Conservation (phyloP, 1,284 basidiomycete species). For the Sphaerobolus stellatus region DNA sequence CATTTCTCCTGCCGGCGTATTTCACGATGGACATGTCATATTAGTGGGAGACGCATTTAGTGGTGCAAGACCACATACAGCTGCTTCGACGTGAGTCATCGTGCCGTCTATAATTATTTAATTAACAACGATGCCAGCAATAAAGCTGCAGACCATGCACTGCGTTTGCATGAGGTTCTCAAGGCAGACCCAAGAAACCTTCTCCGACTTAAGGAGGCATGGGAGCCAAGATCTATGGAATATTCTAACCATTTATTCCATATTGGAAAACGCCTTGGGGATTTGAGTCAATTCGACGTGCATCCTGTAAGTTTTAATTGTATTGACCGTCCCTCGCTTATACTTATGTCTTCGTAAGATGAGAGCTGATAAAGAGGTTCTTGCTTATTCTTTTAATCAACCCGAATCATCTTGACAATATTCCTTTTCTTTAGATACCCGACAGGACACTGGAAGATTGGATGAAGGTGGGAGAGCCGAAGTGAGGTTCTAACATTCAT, state of each 20-base stretch:
- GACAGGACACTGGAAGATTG: conserved; percentile 6
- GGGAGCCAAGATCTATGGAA: conserved; percentile 8
- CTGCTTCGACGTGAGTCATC: conserved; percentile 9
- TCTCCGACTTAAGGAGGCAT: background rate
- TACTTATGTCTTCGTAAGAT: conserved; percentile 5
- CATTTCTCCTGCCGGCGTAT: conserved; percentile 8
- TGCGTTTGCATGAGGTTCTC: conserved; percentile 6
- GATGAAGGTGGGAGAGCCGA: conserved; percentile 14
- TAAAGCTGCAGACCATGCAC: conserved; percentile 12
- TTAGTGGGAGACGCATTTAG: conserved; percentile 11
- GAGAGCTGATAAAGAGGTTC: conserved; percentile 9
- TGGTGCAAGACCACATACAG: conserved; percentile 12
- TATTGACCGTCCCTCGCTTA: background rate
- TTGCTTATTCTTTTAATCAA: background rate
- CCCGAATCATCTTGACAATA: background rate
- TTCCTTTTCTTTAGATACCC: background rate
- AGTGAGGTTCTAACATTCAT: too few relatives aligned
- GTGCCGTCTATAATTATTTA: too few relatives aligned
- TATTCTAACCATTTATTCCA: conserved; percentile 9
- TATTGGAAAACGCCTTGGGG: conserved; percentile 6
- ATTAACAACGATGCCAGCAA: background rate
- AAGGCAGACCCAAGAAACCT: background rate
- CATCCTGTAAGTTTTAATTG: conserved; percentile 6
- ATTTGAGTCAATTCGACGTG: conserved; percentile 13
- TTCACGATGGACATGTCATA: conserved; percentile 12